A percentile compares a stretch with the other conserved stretches of the same genome.
phyloP scores from a whole-genome alignment of 1,284 basidiomycete species.

The Microbotryum intermedium region DNA sequence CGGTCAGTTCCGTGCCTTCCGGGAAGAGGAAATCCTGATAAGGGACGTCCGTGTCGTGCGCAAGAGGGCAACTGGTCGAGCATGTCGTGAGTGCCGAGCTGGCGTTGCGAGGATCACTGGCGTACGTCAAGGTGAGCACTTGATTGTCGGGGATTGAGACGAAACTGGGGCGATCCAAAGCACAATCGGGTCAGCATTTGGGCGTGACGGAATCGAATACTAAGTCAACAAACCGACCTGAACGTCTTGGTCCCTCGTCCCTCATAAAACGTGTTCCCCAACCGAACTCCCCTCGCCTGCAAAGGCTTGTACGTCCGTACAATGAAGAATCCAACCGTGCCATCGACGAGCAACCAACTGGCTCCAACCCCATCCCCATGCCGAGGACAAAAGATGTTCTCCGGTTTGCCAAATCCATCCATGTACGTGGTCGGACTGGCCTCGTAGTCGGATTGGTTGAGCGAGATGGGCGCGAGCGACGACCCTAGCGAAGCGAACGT shows the following conservation, averaged over 20 bases:
- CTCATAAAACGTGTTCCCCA: slow-evolving; percentile 80
- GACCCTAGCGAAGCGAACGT: slow-evolving; percentile 75
- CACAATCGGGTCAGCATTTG: neutral
- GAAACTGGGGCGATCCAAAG: slow-evolving; percentile 15
- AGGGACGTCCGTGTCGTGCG: slow-evolving; percentile 50
- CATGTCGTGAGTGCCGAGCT: slow-evolving; percentile 35
- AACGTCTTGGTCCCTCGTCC: slow-evolving; percentile 76
- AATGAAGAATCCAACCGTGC: slow-evolving; percentile 59
- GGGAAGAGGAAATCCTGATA: slow-evolving; percentile 84
- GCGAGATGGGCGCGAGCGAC: slow-evolving; percentile 72
- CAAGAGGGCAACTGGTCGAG: slow-evolving; percentile 38
- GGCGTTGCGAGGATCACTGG: slow-evolving; percentile 28
- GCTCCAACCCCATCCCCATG: slow-evolving; percentile 65
- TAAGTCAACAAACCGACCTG: slow-evolving; percentile 50
- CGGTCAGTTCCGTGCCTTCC: slow-evolving; percentile 56
- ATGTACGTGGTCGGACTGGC: slow-evolving; percentile 62
- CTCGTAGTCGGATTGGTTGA: slow-evolving; percentile 52
- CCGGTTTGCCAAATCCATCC: slow-evolving; percentile 58
- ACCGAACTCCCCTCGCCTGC: slow-evolving; percentile 65
- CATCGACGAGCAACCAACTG: slow-evolving; percentile 74
- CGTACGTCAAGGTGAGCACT: slow-evolving; percentile 32
- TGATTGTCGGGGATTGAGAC: slow-evolving; percentile 34
- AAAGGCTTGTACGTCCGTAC: slow-evolving; percentile 63
- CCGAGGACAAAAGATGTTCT: slow-evolving; percentile 72
- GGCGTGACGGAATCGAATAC: neutral